Conservation (phyloP, 352 stramenopile genomes). For the Phytopythium delawarense region DNA sequence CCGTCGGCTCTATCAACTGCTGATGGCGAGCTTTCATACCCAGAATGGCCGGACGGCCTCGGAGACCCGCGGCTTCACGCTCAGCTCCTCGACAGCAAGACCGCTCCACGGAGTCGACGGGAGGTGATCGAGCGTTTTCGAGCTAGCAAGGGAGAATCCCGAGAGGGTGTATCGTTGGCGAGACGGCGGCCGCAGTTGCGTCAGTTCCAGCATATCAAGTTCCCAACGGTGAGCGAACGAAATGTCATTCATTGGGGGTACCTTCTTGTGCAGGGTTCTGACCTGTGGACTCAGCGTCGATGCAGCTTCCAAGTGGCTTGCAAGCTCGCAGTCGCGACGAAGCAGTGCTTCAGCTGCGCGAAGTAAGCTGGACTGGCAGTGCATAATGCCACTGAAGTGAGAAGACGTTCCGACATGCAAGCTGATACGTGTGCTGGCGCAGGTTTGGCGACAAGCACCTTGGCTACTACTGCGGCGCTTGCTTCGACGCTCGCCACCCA, state of each 20-base stretch:
- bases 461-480: conserved; percentile 68
- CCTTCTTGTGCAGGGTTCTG: not conserved
- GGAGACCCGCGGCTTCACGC: conserved; percentile 33
- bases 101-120: conserved; percentile 11
- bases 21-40: conserved; percentile 29
- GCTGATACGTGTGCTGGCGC: not conserved
- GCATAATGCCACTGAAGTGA: not conserved
- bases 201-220: conserved; percentile 17
- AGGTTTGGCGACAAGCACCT: conserved; percentile 52
- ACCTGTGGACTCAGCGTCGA: conserved; percentile 17
- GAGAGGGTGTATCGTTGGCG: conserved; percentile 5
- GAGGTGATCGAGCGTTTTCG: conserved; percentile 45
- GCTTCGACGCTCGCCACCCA: conserved; percentile 53
- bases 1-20: conserved; percentile 1
- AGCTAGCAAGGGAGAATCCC: conserved; percentile 1
- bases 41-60: conserved; percentile 56
- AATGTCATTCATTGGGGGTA: too few species aligned
- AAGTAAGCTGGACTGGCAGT: conserved; percentile 29
- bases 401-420: not conserved
- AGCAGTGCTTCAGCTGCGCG: conserved; percentile 60
- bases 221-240: conserved; percentile 12
- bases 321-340: conserved; percentile 37
- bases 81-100: not conserved
- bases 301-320: conserved; percentile 63
- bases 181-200: conserved; percentile 21